phyloP scores from a whole-genome alignment of 2,329 filamentous ascomycete genomes.

The Trichoderma sp. region DNA sequence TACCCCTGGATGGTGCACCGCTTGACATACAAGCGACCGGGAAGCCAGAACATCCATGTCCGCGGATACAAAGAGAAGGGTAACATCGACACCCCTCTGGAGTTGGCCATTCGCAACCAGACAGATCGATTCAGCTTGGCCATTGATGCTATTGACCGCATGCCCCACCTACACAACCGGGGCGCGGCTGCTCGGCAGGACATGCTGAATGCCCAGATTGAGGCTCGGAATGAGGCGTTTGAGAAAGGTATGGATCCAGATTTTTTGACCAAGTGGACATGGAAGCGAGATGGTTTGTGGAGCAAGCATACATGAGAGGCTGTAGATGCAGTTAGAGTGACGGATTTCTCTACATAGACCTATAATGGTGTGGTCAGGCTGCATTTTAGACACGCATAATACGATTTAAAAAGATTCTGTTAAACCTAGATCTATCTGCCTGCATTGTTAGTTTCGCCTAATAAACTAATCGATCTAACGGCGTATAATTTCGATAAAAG shows the following conservation, averaged over 20 bases:
- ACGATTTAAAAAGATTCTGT: neutral
- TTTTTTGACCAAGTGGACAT: constrained; percentile 63
- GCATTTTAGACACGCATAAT: neutral
- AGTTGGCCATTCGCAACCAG: constrained; percentile 73
- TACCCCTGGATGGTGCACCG: constrained; percentile 79
- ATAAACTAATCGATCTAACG: too few relatives aligned
- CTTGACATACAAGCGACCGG: constrained; percentile 71
- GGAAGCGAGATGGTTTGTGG: constrained; percentile 50
- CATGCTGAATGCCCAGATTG: constrained; percentile 62
- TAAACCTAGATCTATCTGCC: neutral
- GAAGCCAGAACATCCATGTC: constrained; percentile 67
- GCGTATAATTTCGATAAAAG: too few relatives aligned
- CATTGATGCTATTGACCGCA: constrained; percentile 70
- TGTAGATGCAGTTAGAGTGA: neutral
- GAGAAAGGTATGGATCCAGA: constrained; percentile 68
- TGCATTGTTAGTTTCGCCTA: neutral
- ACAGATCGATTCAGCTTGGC: constrained; percentile 75
- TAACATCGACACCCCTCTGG: constrained; percentile 77
- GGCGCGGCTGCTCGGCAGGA: constrained; percentile 60
- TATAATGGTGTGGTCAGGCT: neutral
- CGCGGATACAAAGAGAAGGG: constrained; percentile 79
- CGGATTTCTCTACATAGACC: neutral
- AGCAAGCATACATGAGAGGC: constrained; percentile 19
- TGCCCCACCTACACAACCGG: constrained; percentile 60
- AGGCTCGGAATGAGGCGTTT: constrained; percentile 61